Percentiles rank a stretch among this genome's conserved stretches.
Evolutionary conservation across 2,329 filamentous ascomycete species (phyloP).

Genomic region (Emergomyces orientalis): DNA sequence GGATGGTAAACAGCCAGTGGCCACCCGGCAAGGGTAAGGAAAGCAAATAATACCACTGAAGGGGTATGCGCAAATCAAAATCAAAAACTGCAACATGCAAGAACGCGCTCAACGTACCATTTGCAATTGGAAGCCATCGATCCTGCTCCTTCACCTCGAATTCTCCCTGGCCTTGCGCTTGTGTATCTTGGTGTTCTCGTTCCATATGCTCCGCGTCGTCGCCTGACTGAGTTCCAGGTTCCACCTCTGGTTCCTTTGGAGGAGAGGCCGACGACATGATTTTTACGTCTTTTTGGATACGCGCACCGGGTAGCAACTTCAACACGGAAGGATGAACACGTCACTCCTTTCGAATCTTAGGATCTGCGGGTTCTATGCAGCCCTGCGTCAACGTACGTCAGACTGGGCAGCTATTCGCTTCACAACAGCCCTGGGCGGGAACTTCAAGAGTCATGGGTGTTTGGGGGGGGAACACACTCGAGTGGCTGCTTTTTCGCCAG

Average conservation of each 20-base stretch:
- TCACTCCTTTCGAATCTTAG: conserved; percentile 24
- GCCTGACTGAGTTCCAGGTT: conserved; percentile 87
- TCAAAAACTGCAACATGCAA: conserved; percentile 24
- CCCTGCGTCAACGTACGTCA: conserved; percentile 14
- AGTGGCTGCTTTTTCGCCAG: conserved; percentile 1
- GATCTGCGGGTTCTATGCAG: conserved; percentile 15
- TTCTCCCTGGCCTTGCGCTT: conserved; percentile 69
- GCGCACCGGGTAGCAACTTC: conserved; percentile 29
- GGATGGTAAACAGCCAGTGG: conserved; percentile 21
- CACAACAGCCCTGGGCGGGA: conserved; percentile 11
- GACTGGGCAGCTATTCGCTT: conserved; percentile 13
- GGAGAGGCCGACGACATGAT: conserved; percentile 93
- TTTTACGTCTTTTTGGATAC: conserved; percentile 47
- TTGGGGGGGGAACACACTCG: conserved; percentile 5
- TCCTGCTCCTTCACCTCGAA: conserved; percentile 99
- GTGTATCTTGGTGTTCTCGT: conserved; percentile 55
- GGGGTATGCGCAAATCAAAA: conserved; percentile 43
- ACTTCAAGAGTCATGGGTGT: background rate
- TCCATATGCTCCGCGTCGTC: conserved; percentile 89
- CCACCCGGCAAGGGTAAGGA: conserved; percentile 23
- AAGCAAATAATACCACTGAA: conserved; percentile 6
- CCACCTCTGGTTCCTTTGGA: conserved; percentile 79
- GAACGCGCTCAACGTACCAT: conserved; percentile 67
- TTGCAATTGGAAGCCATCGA: conserved; percentile 98
- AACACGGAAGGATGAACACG: conserved; percentile 36